phyloP scores from a whole-genome alignment of 2,329 filamentous ascomycete genomes.

The Beauveria scarabaeidicola region DNA sequence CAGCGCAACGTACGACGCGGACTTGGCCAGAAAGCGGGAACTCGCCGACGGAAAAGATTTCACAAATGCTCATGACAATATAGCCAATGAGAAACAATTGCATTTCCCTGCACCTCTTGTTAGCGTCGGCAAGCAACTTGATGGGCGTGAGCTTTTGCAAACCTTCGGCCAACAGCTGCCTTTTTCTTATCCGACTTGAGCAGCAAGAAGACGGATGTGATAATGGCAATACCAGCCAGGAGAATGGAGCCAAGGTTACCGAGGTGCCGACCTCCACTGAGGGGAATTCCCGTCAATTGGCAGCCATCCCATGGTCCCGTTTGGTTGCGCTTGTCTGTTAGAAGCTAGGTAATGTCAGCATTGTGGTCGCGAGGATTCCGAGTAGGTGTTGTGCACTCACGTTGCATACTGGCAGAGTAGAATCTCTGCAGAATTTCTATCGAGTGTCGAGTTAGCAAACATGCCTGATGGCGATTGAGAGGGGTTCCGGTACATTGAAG shows the following conservation, averaged over 20 bases:
- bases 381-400: constrained; percentile 40
- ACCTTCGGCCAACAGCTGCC: constrained; percentile 91
- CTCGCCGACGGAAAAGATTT: constrained; percentile 90
- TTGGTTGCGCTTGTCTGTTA: constrained; percentile 52
- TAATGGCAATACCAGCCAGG: constrained; percentile 68
- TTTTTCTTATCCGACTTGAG: constrained; percentile 80
- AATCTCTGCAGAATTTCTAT: constrained; percentile 76
- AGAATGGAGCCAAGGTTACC: constrained; percentile 92
- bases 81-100: constrained; percentile 86
- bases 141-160: constrained; percentile 20
- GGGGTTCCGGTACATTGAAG: constrained; percentile 39
- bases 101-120: constrained; percentile 63
- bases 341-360: constrained; percentile 43
- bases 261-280: constrained; percentile 58
- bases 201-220: constrained; percentile 57
- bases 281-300: constrained; percentile 62
- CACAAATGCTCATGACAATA: constrained; percentile 82
- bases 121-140: background rate
- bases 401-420: constrained; percentile 77
- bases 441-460: constrained; percentile 5
- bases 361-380: background rate
- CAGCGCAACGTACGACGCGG: constrained; percentile 57
- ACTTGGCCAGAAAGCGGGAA: constrained; percentile 67
- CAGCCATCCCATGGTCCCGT: constrained; percentile 59
- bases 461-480: constrained; percentile 11